Conservation (phyloP, 495 filamentous ascomycete species). For the Annulohypoxylon nitens region DNA sequence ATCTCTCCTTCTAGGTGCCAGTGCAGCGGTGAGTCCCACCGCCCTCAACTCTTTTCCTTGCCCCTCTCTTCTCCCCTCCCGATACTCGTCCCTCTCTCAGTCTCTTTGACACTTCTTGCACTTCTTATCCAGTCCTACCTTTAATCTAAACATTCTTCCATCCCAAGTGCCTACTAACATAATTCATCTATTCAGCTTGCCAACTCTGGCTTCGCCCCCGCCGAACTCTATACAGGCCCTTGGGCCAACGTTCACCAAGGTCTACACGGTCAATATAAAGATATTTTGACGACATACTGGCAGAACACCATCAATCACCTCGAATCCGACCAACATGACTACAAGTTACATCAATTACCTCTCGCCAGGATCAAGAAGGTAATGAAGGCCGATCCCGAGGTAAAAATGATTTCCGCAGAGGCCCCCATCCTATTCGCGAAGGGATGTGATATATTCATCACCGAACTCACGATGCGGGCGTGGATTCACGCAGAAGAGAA, state of each 20-base stretch:
- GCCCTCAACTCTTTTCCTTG: slow-evolving; percentile 12
- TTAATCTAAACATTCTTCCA: slow-evolving; percentile 2
- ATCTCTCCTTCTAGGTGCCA: slow-evolving; percentile 73
- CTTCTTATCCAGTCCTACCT: slow-evolving; percentile 5
- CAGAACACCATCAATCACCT: slow-evolving; percentile 96
- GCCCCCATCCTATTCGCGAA: slow-evolving; percentile 98
- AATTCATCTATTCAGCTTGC: slow-evolving; percentile 66
- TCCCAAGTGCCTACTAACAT: slow-evolving; percentile 33
- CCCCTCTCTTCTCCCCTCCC: slow-evolving; percentile 23
- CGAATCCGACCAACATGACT: slow-evolving; percentile 95
- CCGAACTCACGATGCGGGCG: slow-evolving; percentile 98
- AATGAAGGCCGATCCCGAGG: slow-evolving; percentile 99
- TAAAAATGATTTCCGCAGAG: slow-evolving; percentile 99
- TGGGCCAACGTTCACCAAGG: slow-evolving; percentile 99
- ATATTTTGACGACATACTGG: slow-evolving; percentile 98
- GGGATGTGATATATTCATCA: slow-evolving; percentile 99
- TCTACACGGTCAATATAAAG: slow-evolving; percentile 90
- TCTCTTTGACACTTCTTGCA: neutral
- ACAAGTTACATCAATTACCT: slow-evolving; percentile 96
- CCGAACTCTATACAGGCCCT: slow-evolving; percentile 90
- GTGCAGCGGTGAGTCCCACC: slow-evolving; percentile 75
- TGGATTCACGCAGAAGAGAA: slow-evolving; percentile 99
- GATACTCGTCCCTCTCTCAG: neutral
- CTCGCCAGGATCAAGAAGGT: slow-evolving; percentile 99
- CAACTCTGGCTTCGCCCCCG: slow-evolving; percentile 83